phyloP scores from a whole-genome alignment of 2,329 filamentous ascomycete species.

The Macroventuria anomochaeta region DNA sequence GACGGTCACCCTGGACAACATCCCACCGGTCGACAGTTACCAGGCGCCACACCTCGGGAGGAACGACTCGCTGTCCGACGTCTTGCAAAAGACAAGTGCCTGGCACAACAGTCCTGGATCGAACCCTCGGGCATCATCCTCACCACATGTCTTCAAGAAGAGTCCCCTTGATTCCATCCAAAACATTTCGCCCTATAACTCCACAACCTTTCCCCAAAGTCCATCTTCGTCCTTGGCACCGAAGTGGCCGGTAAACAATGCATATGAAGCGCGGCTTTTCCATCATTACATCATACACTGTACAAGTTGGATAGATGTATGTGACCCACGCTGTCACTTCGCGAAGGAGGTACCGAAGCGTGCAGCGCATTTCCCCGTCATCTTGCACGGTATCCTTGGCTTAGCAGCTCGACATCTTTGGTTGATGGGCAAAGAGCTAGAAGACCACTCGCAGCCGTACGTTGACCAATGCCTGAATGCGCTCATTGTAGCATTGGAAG shows the following conservation, averaged over 20 bases:
- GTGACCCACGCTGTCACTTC: constrained; percentile 46
- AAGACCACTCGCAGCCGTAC: constrained; percentile 54
- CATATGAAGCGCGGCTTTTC: constrained; percentile 35
- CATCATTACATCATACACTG: constrained; percentile 42
- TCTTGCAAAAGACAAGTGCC: constrained; percentile 8
- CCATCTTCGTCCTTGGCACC: constrained; percentile 27
- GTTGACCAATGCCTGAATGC: constrained; percentile 56
- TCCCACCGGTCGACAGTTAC: constrained; percentile 13
- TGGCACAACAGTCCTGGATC: constrained; percentile 24
- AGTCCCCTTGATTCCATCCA: constrained; percentile 23
- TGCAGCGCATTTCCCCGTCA: constrained; percentile 55
- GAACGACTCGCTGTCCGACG: constrained; percentile 12
- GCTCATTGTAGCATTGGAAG: constrained; percentile 55
- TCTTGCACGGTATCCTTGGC: constrained; percentile 56
- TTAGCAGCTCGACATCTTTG: constrained; percentile 56
- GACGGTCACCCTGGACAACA: constrained; percentile 9
- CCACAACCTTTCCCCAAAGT: constrained; percentile 31
- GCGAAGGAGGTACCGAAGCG: constrained; percentile 56
- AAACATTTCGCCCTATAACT: constrained; percentile 36
- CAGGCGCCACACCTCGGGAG: constrained; percentile 4
- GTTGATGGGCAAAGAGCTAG: constrained; percentile 47
- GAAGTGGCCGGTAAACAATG: constrained; percentile 34
- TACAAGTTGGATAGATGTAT: constrained; percentile 39
- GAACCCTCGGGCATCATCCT: constrained; percentile 15
- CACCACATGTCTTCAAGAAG: constrained; percentile 17